These are phyloP conservation scores for Xylariaceae sp. DNA, from an alignment of 2,329 filamentous ascomycete genomes.

Conservation along the genomic window DNA sequence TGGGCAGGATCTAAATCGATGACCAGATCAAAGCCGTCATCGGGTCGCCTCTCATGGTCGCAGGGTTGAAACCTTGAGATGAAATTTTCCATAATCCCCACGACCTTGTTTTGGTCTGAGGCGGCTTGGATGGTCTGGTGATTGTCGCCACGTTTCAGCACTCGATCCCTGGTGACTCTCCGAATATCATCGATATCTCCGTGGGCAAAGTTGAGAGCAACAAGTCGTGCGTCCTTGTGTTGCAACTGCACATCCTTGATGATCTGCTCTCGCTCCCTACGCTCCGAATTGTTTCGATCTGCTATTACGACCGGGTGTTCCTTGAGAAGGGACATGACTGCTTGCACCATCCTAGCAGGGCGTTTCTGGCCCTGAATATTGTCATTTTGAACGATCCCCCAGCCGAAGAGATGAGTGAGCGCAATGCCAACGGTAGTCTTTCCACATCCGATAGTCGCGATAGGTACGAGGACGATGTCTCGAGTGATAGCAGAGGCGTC, in stretches of 20 bases:
- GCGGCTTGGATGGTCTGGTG: slow-evolving; percentile 96
- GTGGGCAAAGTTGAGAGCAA: slow-evolving; percentile 89
- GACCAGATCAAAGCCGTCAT: slow-evolving; percentile 78
- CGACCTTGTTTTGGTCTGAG: slow-evolving; percentile 71
- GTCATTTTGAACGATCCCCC: slow-evolving; percentile 96
- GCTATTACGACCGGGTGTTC: slow-evolving; percentile 76
- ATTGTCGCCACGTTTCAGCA: slow-evolving; percentile 87
- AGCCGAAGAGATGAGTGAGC: slow-evolving; percentile 79
- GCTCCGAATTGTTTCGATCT: slow-evolving; percentile 92
- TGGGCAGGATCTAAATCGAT: slow-evolving; percentile 81
- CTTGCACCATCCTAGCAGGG: slow-evolving; percentile 75
- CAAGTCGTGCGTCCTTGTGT: slow-evolving; percentile 67
- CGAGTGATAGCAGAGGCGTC: slow-evolving; percentile 56
- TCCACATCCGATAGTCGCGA: slow-evolving; percentile 93
- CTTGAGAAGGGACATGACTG: slow-evolving; percentile 66
- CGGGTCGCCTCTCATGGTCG: slow-evolving; percentile 67
- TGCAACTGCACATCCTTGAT: slow-evolving; percentile 73
- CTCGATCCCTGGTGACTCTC: slow-evolving; percentile 73
- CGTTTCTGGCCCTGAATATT: slow-evolving; percentile 83
- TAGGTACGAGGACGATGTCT: slow-evolving; percentile 82
- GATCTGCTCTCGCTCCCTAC: slow-evolving; percentile 84
- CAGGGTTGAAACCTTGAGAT: slow-evolving; percentile 81
- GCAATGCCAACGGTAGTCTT: slow-evolving; percentile 92
- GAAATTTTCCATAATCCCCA: slow-evolving; percentile 95
- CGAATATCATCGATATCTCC: slow-evolving; percentile 75